A percentile compares a stretch with the other conserved stretches of the same genome.
Evolutionary conservation across 2,329 filamentous ascomycete species (phyloP).

Genomic region (Fusarium neocosmosporiellum): DNA sequence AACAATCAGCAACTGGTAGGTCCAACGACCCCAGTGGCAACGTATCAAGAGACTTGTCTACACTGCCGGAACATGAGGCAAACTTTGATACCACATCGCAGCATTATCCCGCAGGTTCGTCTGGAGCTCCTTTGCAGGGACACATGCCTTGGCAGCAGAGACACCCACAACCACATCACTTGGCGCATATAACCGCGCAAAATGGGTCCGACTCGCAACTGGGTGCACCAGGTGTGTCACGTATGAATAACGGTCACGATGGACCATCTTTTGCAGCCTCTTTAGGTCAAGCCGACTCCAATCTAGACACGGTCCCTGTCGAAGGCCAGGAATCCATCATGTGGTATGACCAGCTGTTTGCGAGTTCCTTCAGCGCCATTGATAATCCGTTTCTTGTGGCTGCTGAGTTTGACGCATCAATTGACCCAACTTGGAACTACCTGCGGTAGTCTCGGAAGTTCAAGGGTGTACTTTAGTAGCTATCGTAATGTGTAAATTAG

Average conservation of each 20-base stretch:
- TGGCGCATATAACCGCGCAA: background rate
- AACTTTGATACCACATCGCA: background rate
- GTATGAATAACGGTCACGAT: background rate
- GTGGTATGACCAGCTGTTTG: conserved; percentile 50
- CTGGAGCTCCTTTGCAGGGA: background rate
- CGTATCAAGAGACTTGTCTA: background rate
- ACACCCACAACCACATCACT: background rate
- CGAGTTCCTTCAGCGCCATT: conserved; percentile 48
- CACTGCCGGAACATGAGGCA: background rate
- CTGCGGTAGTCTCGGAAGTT: conserved; percentile 22
- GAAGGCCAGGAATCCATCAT: conserved; percentile 50
- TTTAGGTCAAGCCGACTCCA: background rate
- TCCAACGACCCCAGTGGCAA: background rate
- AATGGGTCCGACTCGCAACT: background rate
- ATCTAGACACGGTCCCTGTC: conserved; percentile 23
- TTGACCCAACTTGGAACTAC: conserved; percentile 48
- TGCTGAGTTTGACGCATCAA: conserved; percentile 47
- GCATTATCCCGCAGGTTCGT: background rate
- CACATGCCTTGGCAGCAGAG: conserved; percentile 7
- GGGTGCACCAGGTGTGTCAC: background rate
- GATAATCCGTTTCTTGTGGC: conserved; percentile 49
- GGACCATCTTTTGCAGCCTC: background rate
- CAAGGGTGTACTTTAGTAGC: background rate
- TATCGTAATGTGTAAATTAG: background rate
- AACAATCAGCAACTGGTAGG: background rate